These are phyloP conservation scores for Puccinia novopanici DNA, from an alignment of 1,284 basidiomycete genomes.

Conservation along the genomic window DNA sequence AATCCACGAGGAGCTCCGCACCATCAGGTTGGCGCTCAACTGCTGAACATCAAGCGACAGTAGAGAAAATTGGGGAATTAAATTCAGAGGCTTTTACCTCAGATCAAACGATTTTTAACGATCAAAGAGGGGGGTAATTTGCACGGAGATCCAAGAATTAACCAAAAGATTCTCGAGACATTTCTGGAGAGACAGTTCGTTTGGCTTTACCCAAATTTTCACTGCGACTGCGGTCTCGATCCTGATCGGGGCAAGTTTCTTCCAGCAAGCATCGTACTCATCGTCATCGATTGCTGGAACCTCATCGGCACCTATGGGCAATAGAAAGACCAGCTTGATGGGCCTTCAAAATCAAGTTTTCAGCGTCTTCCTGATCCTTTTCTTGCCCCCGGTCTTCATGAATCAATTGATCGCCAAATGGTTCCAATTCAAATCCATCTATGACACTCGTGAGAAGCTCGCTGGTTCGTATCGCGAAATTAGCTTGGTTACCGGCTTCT, in stretches of 20 bases:
- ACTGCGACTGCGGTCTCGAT: constrained; percentile 29
- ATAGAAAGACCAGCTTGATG: constrained; percentile 8
- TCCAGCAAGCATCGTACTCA: constrained; percentile 30
- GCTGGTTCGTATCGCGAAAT: constrained; percentile 27
- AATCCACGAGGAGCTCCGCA: constrained; percentile 17
- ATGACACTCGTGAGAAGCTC: constrained; percentile 53
- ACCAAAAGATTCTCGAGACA: constrained; percentile 44
- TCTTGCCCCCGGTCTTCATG: constrained; percentile 52
- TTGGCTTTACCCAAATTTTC: constrained; percentile 44
- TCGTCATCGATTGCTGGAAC: neutral
- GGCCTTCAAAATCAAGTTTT: constrained; percentile 44
- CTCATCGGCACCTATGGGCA: neutral
- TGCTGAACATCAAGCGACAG: constrained; percentile 8
- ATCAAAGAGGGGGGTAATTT: constrained; percentile 23
- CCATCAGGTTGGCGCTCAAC: constrained; percentile 30
- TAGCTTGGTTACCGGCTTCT: constrained; percentile 26
- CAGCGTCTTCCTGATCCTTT: constrained; percentile 51
- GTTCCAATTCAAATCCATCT: constrained; percentile 53
- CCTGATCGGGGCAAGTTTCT: constrained; percentile 44
- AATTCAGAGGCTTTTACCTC: constrained; percentile 30
- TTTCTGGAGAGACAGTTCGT: constrained; percentile 49
- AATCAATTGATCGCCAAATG: constrained; percentile 55
- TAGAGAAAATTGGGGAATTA: constrained; percentile 18
- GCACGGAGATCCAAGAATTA: constrained; percentile 31
- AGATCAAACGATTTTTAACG: constrained; percentile 30